These are phyloP conservation scores for Penicillium italicum DNA, from an alignment of 2,329 filamentous ascomycete genomes.

Conservation along the genomic window DNA sequence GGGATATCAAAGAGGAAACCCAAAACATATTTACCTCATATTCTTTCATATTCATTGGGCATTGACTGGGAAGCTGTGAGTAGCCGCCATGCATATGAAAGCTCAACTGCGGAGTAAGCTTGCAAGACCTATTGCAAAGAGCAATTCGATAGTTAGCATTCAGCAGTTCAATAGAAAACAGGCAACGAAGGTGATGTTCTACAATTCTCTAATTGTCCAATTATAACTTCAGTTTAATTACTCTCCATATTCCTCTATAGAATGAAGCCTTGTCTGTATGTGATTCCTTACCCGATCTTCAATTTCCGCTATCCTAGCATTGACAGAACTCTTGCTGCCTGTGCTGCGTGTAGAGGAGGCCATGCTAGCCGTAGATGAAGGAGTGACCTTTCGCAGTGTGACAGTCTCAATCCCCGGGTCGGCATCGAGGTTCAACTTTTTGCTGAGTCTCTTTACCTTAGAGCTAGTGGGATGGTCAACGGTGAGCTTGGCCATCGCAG, in stretches of 20 bases:
- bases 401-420: not conserved
- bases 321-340: not conserved
- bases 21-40: not conserved
- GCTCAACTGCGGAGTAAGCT: not conserved
- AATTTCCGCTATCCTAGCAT: conserved; percentile 1
- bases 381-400: not conserved
- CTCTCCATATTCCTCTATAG: not conserved
- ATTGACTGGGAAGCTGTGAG: not conserved
- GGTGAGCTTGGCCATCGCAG: not conserved
- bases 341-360: not conserved
- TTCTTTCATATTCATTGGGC: not conserved
- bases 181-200: not conserved
- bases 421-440: not conserved
- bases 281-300: not conserved
- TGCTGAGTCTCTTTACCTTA: not conserved
- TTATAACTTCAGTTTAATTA: not conserved
- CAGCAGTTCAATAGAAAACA: not conserved
- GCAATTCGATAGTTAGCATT: not conserved
- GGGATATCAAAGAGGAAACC: not conserved
- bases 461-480: not conserved
- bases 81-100: not conserved
- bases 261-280: not conserved
- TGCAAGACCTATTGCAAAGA: not conserved
- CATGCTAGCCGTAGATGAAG: not conserved
- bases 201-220: not conserved